These are phyloP conservation scores for Sisymbrium altissimum DNA, from an alignment of 345 rosid genomes.

Conservation along the genomic window DNA sequence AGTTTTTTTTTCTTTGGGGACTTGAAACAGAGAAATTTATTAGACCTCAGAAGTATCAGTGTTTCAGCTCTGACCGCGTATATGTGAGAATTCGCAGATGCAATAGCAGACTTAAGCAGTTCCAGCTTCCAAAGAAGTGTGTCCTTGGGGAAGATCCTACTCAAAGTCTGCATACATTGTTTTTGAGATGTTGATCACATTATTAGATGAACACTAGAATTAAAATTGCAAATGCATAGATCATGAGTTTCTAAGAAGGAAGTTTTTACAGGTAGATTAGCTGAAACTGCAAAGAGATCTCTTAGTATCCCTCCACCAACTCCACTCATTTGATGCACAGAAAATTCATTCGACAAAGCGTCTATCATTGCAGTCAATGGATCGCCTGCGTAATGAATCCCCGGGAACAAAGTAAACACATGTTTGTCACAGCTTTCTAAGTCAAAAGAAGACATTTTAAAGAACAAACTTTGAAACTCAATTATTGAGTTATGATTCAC, in stretches of 20 bases:
- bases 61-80: slow-evolving; percentile 56
- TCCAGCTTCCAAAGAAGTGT: slow-evolving; percentile 76
- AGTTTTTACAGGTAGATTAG: slow-evolving; percentile 37
- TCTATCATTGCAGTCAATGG: slow-evolving; percentile 36
- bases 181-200: not conserved
- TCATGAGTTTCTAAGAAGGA: not conserved
- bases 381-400: slow-evolving; percentile 26
- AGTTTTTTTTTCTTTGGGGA: no score
- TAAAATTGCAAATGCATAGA: not conserved
- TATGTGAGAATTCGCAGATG: slow-evolving; percentile 51
- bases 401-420: not conserved
- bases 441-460: not conserved
- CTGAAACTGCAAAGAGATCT: slow-evolving; percentile 33
- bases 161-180: slow-evolving; percentile 44
- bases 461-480: not conserved
- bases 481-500: not conserved
- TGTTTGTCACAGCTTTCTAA: not conserved
- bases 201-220: not conserved
- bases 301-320: slow-evolving; percentile 29
- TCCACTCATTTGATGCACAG: slow-evolving; percentile 23
- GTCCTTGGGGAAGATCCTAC: slow-evolving; percentile 52
- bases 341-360: slow-evolving; percentile 33
- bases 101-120: slow-evolving; percentile 50
- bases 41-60: slow-evolving; percentile 56
- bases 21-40: not conserved